phyloP scores from a whole-genome alignment of 2,329 filamentous ascomycete species.

The Neodidymelliopsis sp. region DNA sequence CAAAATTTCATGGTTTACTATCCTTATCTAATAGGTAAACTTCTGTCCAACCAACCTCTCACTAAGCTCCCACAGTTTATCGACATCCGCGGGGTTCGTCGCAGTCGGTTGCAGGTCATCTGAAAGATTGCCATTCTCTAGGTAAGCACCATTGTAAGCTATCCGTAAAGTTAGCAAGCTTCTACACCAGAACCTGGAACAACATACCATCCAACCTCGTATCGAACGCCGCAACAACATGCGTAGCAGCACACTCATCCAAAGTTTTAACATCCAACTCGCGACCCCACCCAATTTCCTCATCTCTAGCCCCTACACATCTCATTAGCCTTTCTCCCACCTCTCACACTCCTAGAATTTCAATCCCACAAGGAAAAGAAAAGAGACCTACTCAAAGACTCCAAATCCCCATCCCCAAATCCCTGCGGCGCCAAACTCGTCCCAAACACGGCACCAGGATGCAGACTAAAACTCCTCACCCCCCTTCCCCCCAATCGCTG shows the following conservation, averaged over 20 bases:
- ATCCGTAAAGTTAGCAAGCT: background rate
- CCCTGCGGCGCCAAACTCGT: constrained; percentile 31
- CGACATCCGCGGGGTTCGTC: constrained; percentile 29
- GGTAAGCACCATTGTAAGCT: constrained; percentile 36
- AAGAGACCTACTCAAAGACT: constrained; percentile 24
- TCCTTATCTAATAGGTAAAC: constrained; percentile 30
- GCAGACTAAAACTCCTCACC: constrained; percentile 37
- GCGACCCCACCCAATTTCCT: constrained; percentile 27
- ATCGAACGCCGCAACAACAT: constrained; percentile 43
- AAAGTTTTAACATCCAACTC: constrained; percentile 35
- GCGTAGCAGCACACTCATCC: constrained; percentile 41
- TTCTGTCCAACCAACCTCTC: constrained; percentile 41
- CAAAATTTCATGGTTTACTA: no score
- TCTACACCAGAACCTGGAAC: background rate
- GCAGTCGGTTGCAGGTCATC: constrained; percentile 29
- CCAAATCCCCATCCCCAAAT: constrained; percentile 31
- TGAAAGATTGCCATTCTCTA: constrained; percentile 33
- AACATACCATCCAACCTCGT: constrained; percentile 25
- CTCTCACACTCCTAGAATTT: background rate
- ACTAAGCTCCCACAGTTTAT: constrained; percentile 45
- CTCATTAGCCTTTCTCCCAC: background rate
- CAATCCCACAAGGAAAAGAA: no score
- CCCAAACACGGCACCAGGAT: constrained; percentile 38
- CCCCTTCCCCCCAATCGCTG: constrained; percentile 32
- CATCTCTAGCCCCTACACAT: constrained; percentile 23